Evolutionary conservation across 1,284 basidiomycete genomes (phyloP).

Genomic region (Cutaneotrichosporon cyanovorans): DNA sequence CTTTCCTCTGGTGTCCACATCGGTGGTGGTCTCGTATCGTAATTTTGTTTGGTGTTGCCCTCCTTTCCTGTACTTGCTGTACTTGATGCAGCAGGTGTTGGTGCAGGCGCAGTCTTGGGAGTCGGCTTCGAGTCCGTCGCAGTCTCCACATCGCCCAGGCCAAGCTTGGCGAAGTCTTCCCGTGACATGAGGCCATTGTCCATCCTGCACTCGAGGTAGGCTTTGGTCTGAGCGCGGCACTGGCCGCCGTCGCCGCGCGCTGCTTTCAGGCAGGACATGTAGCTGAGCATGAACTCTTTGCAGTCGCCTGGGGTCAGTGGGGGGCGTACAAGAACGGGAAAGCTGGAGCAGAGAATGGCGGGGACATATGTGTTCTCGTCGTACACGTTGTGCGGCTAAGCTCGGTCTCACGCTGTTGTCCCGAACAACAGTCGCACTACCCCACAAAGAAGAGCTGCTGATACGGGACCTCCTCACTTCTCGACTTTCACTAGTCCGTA

Average conservation of each 20-base stretch:
- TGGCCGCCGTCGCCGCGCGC: slow-evolving; percentile 70
- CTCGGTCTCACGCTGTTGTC: too few species aligned
- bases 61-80: not conserved
- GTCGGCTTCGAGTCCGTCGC: not conserved
- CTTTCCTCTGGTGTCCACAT: too few species aligned
- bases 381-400: too few species aligned
- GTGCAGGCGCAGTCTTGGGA: not conserved
- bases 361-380: too few species aligned
- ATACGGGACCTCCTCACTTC: too few species aligned
- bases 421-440: too few species aligned
- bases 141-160: slow-evolving; percentile 51
- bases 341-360: too few species aligned
- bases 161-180: slow-evolving; percentile 81
- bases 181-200: slow-evolving; percentile 82
- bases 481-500: too few species aligned
- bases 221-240: slow-evolving; percentile 69
- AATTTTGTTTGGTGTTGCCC: too few species aligned
- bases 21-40: too few species aligned
- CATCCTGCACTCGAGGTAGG: slow-evolving; percentile 91
- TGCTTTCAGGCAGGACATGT: slow-evolving; percentile 74
- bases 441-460: too few species aligned
- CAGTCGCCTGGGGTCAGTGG: slow-evolving; percentile 68
- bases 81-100: not conserved
- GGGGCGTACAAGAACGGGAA: not conserved
- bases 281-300: slow-evolving; percentile 74